Base-by-base conservation (phyloP, 2,329 filamentous ascomycete genomes). In the Phaeosphaeria sp. region DNA sequence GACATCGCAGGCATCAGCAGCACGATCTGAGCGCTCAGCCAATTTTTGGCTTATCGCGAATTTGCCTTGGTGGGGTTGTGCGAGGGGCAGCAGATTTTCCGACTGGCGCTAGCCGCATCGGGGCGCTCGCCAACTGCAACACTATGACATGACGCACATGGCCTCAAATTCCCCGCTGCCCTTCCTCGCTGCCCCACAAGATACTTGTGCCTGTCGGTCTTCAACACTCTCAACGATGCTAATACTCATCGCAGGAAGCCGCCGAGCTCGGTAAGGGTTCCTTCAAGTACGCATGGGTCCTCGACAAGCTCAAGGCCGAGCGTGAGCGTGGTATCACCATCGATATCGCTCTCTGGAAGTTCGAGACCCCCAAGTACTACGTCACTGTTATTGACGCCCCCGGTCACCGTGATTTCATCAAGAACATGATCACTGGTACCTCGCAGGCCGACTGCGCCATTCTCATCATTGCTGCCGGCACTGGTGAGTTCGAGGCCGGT, bases 351-450 rank as follows among this genome's bases (percentile, higher is more conserved):
- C 93, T 98, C 84, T 98, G 95, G 95, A 98, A 98, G 91, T 98
- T 98, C 89, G 93, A 98, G 88, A 98, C 95, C 78, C 89, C 91
- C 79, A 96, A 91, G 86, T 97, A 96, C 89, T 91, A 92, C 82
- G 93, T 97, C 84, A 97, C 94, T 78, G 93, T 97, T 87, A 97
- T 51, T 51, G 73, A 99, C 80, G 95, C 95, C 83, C 95, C 95
- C 79, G 95, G 95, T 86, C 95, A 99, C 86, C 94, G 95, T 95
- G 95, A 99, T 82, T 99, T 98, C 89, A 98, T 99, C 92, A 99
- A 99, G 94, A 99, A 98, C 93, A 99, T 99, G 95, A 99, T 99
- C 84, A 98, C 95, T 91, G 95, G 95, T 93, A 98, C 95, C 81
- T 99, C 95, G 84, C 95, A 98, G 91, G 95, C 95, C 78, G 95